Conservation (phyloP, 495 filamentous ascomycete genomes). For the Hypoxylon fragiforme region DNA sequence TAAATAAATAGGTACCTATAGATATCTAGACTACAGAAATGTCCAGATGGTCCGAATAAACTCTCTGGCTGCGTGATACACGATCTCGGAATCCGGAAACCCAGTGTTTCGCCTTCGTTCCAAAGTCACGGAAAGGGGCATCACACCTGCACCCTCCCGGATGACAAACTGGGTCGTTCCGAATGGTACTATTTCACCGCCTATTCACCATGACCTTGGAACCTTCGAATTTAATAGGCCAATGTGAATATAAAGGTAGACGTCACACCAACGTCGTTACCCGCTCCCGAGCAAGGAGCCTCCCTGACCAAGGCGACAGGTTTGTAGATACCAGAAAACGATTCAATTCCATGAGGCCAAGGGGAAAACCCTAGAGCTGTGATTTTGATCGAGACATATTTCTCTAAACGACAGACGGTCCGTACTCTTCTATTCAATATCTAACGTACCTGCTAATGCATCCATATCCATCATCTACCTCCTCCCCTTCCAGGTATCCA, state of each 20-base stretch:
- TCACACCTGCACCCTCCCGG: constrained; percentile 10
- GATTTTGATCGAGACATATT: background rate
- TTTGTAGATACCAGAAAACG: constrained; percentile 3
- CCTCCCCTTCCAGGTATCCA: no score
- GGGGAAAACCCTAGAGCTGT: background rate
- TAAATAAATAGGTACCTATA: no score
- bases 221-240: background rate
- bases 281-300: constrained; percentile 12
- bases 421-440: no score
- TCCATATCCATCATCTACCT: no score
- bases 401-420: no score
- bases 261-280: constrained; percentile 12
- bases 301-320: constrained; percentile 7
- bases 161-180: constrained; percentile 5
- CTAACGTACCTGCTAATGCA: no score
- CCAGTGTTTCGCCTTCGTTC: constrained; percentile 27
- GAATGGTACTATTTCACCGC: background rate
- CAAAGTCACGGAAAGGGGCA: constrained; percentile 20
- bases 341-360: constrained; percentile 8
- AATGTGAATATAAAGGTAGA: constrained; percentile 10
- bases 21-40: background rate
- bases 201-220: background rate
- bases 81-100: constrained; percentile 35
- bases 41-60: background rate
- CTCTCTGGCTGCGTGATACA: background rate